Evolutionary conservation across 2,329 filamentous ascomycete species (phyloP).

Genomic region (Ceratocystis cubensis): DNA sequence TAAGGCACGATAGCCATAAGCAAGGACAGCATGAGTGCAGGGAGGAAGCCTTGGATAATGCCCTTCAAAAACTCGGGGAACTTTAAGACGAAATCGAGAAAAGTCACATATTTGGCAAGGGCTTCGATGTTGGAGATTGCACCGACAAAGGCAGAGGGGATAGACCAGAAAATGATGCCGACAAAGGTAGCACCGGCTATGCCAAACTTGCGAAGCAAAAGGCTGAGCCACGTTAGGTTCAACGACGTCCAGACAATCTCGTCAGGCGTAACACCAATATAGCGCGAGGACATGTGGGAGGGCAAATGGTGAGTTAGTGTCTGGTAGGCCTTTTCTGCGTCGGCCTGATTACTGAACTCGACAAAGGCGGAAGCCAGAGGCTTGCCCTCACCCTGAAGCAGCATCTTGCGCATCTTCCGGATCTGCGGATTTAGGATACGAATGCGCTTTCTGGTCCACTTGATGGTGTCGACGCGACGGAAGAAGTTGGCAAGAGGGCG

Average conservation of each 20-base stretch:
- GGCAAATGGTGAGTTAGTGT: conserved; percentile 68
- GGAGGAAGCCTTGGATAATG: conserved; percentile 71
- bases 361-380: conserved; percentile 73
- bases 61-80: conserved; percentile 60
- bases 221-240: conserved; percentile 55
- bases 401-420: conserved; percentile 54
- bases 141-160: conserved; percentile 67
- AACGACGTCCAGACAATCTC: conserved; percentile 85
- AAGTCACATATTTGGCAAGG: conserved; percentile 51
- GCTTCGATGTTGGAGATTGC: conserved; percentile 71
- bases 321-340: conserved; percentile 77
- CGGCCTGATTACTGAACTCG: conserved; percentile 70
- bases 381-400: conserved; percentile 50
- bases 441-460: conserved; percentile 58
- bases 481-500: conserved; percentile 54
- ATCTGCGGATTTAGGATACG: conserved; percentile 32
- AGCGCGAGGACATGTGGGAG: conserved; percentile 72
- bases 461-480: conserved; percentile 87
- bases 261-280: conserved; percentile 64
- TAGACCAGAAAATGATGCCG: conserved; percentile 75
- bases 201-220: conserved; percentile 53
- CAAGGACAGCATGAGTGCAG: conserved; percentile 63
- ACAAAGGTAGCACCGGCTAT: conserved; percentile 55
- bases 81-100: conserved; percentile 58
- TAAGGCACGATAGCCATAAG: conserved; percentile 73